phyloP scores from a whole-genome alignment of 2,329 filamentous ascomycete species.

The Fusarium foetens region DNA sequence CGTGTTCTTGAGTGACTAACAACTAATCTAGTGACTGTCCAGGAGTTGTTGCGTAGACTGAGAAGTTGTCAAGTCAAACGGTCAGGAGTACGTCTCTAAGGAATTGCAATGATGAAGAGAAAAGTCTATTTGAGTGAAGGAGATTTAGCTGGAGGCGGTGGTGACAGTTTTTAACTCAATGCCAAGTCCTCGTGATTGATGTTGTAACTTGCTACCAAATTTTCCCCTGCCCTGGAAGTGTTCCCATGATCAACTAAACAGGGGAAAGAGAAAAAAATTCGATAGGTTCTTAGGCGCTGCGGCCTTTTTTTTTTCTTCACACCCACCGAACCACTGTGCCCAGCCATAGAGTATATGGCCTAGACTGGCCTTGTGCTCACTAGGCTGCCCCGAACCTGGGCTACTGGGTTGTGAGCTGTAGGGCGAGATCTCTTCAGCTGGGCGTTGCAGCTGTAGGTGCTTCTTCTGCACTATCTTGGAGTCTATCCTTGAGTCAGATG shows the following conservation, averaged over 20 bases:
- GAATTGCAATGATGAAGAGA: background rate
- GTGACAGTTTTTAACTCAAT: conserved; percentile 34
- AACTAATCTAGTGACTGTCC: background rate
- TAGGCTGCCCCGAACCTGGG: conserved; percentile 24
- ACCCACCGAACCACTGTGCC: conserved; percentile 14
- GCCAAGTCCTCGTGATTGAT: conserved; percentile 39
- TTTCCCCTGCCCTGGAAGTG: conserved; percentile 22
- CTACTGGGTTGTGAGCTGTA: background rate
- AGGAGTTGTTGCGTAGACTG: background rate
- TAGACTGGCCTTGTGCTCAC: conserved; percentile 12
- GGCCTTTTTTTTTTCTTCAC: conserved; percentile 4
- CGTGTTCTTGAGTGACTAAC: background rate
- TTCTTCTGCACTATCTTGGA: background rate
- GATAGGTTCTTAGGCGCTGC: conserved; percentile 16
- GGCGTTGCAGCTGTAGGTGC: background rate
- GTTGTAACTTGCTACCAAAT: conserved; percentile 32
- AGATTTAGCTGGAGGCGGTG: conserved; percentile 3
- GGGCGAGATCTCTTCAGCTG: background rate
- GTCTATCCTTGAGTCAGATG: background rate
- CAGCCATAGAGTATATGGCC: conserved; percentile 16
- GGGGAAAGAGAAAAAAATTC: conserved; percentile 23
- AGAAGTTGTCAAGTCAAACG: background rate
- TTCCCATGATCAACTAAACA: conserved; percentile 39
- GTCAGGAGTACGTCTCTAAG: background rate
- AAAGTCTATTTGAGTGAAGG: background rate